A percentile compares a stretch with the other conserved stretches of the same genome.
phyloP scores from a whole-genome alignment of 768 basidiomycete genomes.

The Leccinum arenicola region DNA sequence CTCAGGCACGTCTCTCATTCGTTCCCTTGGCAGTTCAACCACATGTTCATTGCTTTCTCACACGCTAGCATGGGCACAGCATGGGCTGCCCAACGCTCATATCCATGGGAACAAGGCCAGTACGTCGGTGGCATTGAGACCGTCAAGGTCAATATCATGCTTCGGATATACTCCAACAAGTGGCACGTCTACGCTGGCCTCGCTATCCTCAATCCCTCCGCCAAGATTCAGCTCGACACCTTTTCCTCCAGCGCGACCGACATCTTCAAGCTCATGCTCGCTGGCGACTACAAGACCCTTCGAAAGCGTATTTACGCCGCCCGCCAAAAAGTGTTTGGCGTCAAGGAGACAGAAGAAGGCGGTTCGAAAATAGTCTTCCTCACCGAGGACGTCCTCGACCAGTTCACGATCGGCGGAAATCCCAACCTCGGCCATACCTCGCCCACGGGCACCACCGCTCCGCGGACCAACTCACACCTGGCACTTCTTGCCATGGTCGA shows the following conservation, averaged over 20 bases:
- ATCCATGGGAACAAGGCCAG: constrained; percentile 94
- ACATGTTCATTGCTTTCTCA: constrained; percentile 2
- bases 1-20: constrained; percentile 56
- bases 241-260: constrained; percentile 84
- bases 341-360: constrained; percentile 29
- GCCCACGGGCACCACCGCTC: constrained; percentile 11
- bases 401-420: constrained; percentile 73
- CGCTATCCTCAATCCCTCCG: constrained; percentile 95
- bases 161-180: constrained; percentile 94
- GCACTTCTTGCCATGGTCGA: constrained; percentile 97
- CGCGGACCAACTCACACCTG: constrained; percentile 80
- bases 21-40: not conserved
- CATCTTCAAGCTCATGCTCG: constrained; percentile 94
- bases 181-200: constrained; percentile 99
- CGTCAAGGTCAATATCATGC: constrained; percentile 91
- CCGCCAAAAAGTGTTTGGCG: constrained; percentile 72
- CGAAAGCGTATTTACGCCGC: constrained; percentile 72
- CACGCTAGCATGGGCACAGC: constrained; percentile 91
- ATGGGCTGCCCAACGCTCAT: constrained; percentile 72
- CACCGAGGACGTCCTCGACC: constrained; percentile 80
- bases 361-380: constrained; percentile 66
- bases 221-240: constrained; percentile 85
- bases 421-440: constrained; percentile 11
- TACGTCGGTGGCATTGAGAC: constrained; percentile 98
- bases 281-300: constrained; percentile 50